Base-by-base conservation (phyloP, 306 rosid species). In the Luffa acutangula region DNA sequence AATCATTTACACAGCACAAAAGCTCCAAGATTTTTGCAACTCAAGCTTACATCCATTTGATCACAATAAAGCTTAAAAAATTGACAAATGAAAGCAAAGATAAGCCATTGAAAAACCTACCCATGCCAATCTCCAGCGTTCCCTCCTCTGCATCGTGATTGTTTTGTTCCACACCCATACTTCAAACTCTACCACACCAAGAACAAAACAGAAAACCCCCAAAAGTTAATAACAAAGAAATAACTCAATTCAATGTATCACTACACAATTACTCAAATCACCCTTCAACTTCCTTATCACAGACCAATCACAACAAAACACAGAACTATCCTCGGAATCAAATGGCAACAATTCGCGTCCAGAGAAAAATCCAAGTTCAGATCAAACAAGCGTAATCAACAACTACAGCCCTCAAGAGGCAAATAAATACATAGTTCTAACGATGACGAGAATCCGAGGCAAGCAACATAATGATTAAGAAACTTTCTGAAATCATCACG, bases 91-190 rank as follows among this genome's bases (percentile, higher is more conserved):
- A 48, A 11, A 33, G 63, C 46, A 52, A 74, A 4, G 31, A 49
- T 33, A 77, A 82, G 84, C 46, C 51, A 48, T 58, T 21, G 36
- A 64, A 58, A 60, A 58, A 81, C 94, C 58, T 88, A 96, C 99
- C 99, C 89, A 96, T 96, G 80, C 99, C 99, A 9, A 96, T 87
- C 91, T 96, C 99, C 89, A 96, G 85, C 57, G 81, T 83, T 42
- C 89, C 98, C 66, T 96, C 99, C 75, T 92, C 97, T 66, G 41
- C 14, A 64, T 85, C 90, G 5, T 54, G 83, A 86, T 66, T 83
- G 66, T 96, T 83, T 88, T 85, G 87, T 75, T 80, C 90, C 79
- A 82, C 85, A 71, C 94, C 99, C 99, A 96, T 87, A 18, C 85
- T 80, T 63, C 63, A 17, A 78, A 85, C 92, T 81, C 82, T 80